Base-by-base conservation (phyloP, 1,139 yeast genomes). In the Taphrina flavorubra region DNA sequence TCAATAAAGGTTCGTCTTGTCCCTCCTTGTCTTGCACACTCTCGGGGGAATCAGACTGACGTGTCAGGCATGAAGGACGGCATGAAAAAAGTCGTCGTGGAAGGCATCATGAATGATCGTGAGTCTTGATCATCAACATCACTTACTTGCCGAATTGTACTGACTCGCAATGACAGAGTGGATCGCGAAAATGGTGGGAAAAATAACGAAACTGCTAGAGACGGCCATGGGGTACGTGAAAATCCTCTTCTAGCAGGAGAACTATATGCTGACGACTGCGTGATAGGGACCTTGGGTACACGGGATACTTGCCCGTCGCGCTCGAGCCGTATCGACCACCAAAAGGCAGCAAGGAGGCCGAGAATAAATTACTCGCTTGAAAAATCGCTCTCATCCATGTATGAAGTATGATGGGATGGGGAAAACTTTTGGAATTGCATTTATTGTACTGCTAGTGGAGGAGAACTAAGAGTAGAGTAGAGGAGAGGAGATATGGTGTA, bases 91-190 rank as follows among this genome's bases (percentile, higher is more conserved):
- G 67, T 44, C 11, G 53, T 63, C 36, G 67, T 63, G 39, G 67
- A 63, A 39, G 67, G 67, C 46, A 36, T 63, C 55, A 44, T 63
- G 61, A 57, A 63, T 37, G 67, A 63, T 14, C 67, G 51, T 53
- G n/a, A 51, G 56, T n/a, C n/a, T n/a, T n/a, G n/a, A n/a, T 51
- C 57, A 11, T 42, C 46, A 6, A 10, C 16, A 39, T 8, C n/a
- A n/a, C 25, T 8, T 16, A 7, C n/a, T 11, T n/a, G 6, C 16
- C 8, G n/a, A 16, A 31, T 7, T 7, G 10, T 18, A 34, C 34
- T 25, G 31, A 37, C 42, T n/a, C 10, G 10, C n/a, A 42, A 53
- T n/a, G 40, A 25, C 16, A 53, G 58, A 53, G 18, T 53, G 59
- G 55, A 63, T 63, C 36, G 61, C 61, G 11, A 63, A 63, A 34